phyloP scores from a whole-genome alignment of 1,139 yeast species.

The Pichia sp. region DNA sequence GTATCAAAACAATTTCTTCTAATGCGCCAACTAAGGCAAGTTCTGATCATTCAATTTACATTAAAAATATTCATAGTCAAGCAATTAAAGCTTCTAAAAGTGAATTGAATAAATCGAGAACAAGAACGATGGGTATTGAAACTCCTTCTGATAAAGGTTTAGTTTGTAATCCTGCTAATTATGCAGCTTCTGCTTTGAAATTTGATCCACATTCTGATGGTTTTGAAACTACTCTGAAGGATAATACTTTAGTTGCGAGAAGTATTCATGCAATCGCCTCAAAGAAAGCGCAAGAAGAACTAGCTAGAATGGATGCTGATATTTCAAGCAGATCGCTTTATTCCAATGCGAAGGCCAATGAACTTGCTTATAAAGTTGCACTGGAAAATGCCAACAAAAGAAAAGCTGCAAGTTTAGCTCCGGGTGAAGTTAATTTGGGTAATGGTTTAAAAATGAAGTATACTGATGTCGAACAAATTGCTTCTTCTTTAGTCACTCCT shows the following conservation, averaged over 20 bases:
- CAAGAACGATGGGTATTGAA: slow-evolving; percentile 14
- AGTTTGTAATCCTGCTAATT: slow-evolving; percentile 12
- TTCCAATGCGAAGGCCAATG: slow-evolving; percentile 26
- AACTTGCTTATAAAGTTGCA: slow-evolving; percentile 45
- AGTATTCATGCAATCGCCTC: slow-evolving; percentile 58
- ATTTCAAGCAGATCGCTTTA: slow-evolving; percentile 34
- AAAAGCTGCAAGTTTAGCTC: slow-evolving; percentile 39
- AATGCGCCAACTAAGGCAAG: neutral
- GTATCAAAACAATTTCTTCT: slow-evolving; percentile 11
- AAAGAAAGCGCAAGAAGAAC: slow-evolving; percentile 48
- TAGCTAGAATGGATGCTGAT: slow-evolving; percentile 36
- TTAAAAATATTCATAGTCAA: slow-evolving; percentile 14
- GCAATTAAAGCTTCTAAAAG: slow-evolving; percentile 12
- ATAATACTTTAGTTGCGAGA: slow-evolving; percentile 42
- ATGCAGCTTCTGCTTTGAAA: slow-evolving; percentile 30
- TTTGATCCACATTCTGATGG: slow-evolving; percentile 20
- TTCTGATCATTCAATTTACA: slow-evolving; percentile 10
- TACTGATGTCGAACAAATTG: slow-evolving; percentile 73
- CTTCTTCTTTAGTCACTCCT: slow-evolving; percentile 76
- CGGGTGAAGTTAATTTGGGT: slow-evolving; percentile 43
- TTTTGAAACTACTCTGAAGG: slow-evolving; percentile 26
- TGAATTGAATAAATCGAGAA: slow-evolving; percentile 5
- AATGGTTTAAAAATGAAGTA: slow-evolving; percentile 81
- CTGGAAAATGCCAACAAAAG: slow-evolving; percentile 58
- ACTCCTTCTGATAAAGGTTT: slow-evolving; percentile 18